Evolutionary conservation across 805 yeast genomes (phyloP).

Genomic region (Aciculoconidium aculeatum): DNA sequence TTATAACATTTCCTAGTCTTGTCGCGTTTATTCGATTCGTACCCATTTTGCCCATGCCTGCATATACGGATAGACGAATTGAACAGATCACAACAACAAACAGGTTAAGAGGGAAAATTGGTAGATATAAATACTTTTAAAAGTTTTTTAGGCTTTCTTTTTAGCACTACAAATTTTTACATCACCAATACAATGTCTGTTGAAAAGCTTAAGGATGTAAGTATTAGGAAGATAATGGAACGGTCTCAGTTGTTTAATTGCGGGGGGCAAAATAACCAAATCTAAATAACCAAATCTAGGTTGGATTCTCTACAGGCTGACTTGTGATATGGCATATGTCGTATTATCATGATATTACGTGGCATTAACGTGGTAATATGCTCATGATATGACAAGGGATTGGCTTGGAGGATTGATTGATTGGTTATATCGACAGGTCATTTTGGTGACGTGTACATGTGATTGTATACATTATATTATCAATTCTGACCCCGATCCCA

Average conservation of each 20-base stretch:
- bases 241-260: background rate
- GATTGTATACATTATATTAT: background rate
- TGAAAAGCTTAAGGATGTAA: constrained; percentile 58
- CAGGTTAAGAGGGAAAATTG: too few species aligned
- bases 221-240: constrained; percentile 16
- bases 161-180: constrained; percentile 1
- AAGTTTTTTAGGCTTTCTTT: constrained; percentile 2
- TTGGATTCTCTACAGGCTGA: too few species aligned
- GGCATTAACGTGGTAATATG: too few species aligned
- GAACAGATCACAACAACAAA: constrained; percentile 11
- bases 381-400: too few species aligned
- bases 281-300: constrained; percentile 1
- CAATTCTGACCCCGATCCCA: background rate
- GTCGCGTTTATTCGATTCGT: too few species aligned
- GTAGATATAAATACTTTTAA: constrained; percentile 5
- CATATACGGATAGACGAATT: constrained; percentile 5
- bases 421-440: background rate
- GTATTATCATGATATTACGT: too few species aligned
- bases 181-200: constrained; percentile 33
- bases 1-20: too few species aligned
- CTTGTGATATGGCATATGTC: too few species aligned
- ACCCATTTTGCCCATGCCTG: too few species aligned
- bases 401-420: background rate
- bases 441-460: constrained; percentile 4
- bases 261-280: constrained; percentile 1